Evolutionary conservation across 306 rosid species (phyloP), one percentile per base, ranked within the genome.

Genomic region (Pyrus betulifolia): DNA sequence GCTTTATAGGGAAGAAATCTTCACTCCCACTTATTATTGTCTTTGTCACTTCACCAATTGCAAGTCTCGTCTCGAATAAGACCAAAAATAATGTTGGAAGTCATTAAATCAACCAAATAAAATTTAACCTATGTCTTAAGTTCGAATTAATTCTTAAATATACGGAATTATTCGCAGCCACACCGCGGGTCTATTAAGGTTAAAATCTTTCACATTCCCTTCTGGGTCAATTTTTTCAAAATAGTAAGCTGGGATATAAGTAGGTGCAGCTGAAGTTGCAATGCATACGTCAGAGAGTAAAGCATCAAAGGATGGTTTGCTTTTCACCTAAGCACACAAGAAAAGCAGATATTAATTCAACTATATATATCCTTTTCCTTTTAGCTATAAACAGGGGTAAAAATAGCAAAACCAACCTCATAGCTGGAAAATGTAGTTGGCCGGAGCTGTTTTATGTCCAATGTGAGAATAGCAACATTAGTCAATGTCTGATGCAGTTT

Each of bases 221-320:
- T 69, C 18, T 2, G 10, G 5, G n/a, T 85, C 79, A 46, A 74
- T 52, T 55, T 85, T 87, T 76, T 87, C 79, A 49, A 90, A 88
- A 79, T 70, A 76, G 80, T 90, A 85, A 74, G 96, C 87, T 4
- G 91, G 96, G 52, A 88, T 86, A 77, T 88, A 30, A 30, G 31
- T 90, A 5, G 91, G 96, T 31, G 96, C 91, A 1, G 96, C 96
- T 1, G 93, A 90, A 3, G 96, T 90, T 27, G 83, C 72, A 10
- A 88, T 88, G 85, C 93, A 83, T 80, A 90, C 82, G 61, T 90
- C 96, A 11, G 81, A 77, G n/a, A 85, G 70, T 21, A 38, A 55
- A 0, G 83, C 87, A 70, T 88, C 76, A n/a, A 73, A 15, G 4
- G 22, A 55, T 8, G 84, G 84, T 15, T 76, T 38, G 3, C 76